Evolutionary conservation across 495 filamentous ascomycete species (phyloP).

Genomic region (Neurospora sp.): DNA sequence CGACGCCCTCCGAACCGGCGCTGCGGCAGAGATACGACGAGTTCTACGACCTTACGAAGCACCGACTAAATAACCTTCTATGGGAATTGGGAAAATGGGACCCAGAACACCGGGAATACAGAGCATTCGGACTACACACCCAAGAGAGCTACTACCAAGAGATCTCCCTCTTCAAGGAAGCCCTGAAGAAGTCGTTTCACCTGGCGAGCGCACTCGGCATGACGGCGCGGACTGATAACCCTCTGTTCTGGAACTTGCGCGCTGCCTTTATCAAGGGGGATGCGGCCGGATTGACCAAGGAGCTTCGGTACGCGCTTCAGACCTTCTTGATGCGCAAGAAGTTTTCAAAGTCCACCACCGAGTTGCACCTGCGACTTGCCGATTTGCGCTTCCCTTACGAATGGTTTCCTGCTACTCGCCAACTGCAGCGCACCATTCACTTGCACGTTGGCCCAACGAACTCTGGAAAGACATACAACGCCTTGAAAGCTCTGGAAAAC

Average conservation of each 20-base stretch:
- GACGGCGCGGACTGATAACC: conserved; percentile 29
- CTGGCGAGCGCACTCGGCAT: conserved; percentile 20
- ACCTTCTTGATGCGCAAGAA: conserved; percentile 32
- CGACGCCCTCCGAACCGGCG: neutral
- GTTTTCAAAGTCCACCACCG: conserved; percentile 21
- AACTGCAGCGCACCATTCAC: conserved; percentile 71
- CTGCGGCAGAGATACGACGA: conserved; percentile 16
- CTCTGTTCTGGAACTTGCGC: conserved; percentile 44
- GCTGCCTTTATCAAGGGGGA: conserved; percentile 45
- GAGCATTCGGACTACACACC: conserved; percentile 21
- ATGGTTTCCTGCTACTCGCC: conserved; percentile 78
- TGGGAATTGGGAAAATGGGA: conserved; percentile 7
- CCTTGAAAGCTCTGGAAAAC: conserved; percentile 73
- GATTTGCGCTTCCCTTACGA: conserved; percentile 80
- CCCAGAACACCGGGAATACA: conserved; percentile 15
- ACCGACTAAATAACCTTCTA: conserved; percentile 8
- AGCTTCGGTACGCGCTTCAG: conserved; percentile 54
- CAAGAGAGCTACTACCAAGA: conserved; percentile 22
- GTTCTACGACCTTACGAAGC: conserved; percentile 17
- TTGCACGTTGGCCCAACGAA: conserved; percentile 97
- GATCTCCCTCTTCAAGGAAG: conserved; percentile 23
- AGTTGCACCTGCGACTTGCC: conserved; percentile 53
- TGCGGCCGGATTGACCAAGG: conserved; percentile 34
- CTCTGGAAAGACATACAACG: conserved; percentile 96
- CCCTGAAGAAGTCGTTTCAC: conserved; percentile 24